Base-by-base conservation (phyloP, 2,329 filamentous ascomycete genomes). In the Fusarium haematococcum region DNA sequence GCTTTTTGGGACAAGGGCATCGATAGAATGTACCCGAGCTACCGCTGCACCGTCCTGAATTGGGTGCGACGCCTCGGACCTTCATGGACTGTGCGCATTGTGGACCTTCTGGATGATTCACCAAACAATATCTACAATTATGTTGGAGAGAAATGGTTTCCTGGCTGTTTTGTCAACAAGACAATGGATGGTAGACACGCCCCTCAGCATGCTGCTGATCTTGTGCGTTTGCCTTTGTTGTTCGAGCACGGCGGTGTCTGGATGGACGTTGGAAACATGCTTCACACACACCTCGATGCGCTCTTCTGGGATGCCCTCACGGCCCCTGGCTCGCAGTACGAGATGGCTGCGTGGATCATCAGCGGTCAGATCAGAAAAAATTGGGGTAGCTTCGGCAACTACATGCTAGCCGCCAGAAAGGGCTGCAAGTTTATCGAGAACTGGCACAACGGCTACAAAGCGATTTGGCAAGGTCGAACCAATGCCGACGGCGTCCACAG, bases 161-260 rank as follows among this genome's bases (percentile, higher is more conserved):
- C 84, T 0, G 59, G 69, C 6, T 65, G 62, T 0, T 78, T 78
- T 41, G 6, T 68, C 5, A 64, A 77, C 7, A 70, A 80, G 78
- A 83, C 77, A 0, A 86, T 87, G 83, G 77, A 81, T 18, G 85
- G 85, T 78, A 81, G 68, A 56, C 48, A 81, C 54, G 78, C 81
- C 3, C 83, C 84, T 1, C 85, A 84, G 2, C 87, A 89, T 69
- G 83, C 81, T 1, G 84, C 85, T 4, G 88, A 89, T 62, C 79
- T 88, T 1, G 78, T 88, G 6, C 84, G 87, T 1, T 80, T 86
- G 0, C 81, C 85, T 0, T 75, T 84, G 4, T 65, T 87, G 3
- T 84, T 81, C 62, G 74, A 82, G 8, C 80, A 86, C 35, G 86
- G 85, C 0, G 85, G 85, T 0, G 79, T 85, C 2, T 87, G 82